Base-by-base conservation (phyloP, 2,329 filamentous ascomycete genomes). In the Coniochaeta hoffmannii region DNA sequence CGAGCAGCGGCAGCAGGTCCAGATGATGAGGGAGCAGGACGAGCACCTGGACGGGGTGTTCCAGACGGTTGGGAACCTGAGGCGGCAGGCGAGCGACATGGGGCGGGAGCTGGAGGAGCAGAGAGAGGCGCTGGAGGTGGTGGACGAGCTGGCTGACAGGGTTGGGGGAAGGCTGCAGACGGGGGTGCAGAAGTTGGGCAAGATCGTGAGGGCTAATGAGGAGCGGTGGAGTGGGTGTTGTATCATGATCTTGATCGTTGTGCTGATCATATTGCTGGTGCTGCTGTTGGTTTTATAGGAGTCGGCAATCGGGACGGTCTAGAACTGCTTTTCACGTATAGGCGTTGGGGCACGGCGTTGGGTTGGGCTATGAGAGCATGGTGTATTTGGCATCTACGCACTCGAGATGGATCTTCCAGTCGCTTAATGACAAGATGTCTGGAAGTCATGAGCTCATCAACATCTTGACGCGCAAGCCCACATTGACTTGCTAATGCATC, bases 91-190 rank as follows among this genome's bases (percentile, higher is more conserved):
- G 1, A 87, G 95, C 71, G 89, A 91, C 63, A 99, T 99, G 93
- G 93, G 94, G 1, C 79, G 93, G 56, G 94, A 99, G 75, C 77
- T 99, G 49, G 95, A 97, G 72, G 94, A 99, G 74, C 94, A 99
- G 77, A 81, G 81, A 22, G 89, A 91, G 70, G 87, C 97, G 81
- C 78, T 99, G 56, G 86, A 94, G 60, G 86, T 89, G 53, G 88
- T 95, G 38, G 93, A 97, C 71, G 81, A 79, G 30, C 77, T 96
- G 56, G 90, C 90, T 4, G 92, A 97, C 69, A 81, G 93, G 32
- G 91, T 99, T 1, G 89, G 90, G 14, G 89, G 90, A 1, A 86
- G 94, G 67, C 72, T 99, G 65, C 85, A 90, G 73, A 90, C 80
- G 55, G 94, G 94, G 19, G 83, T 97, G 76, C 87, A 89, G 73